phyloP scores from a whole-genome alignment of 495 filamentous ascomycete genomes.

The Parathielavia appendiculata region DNA sequence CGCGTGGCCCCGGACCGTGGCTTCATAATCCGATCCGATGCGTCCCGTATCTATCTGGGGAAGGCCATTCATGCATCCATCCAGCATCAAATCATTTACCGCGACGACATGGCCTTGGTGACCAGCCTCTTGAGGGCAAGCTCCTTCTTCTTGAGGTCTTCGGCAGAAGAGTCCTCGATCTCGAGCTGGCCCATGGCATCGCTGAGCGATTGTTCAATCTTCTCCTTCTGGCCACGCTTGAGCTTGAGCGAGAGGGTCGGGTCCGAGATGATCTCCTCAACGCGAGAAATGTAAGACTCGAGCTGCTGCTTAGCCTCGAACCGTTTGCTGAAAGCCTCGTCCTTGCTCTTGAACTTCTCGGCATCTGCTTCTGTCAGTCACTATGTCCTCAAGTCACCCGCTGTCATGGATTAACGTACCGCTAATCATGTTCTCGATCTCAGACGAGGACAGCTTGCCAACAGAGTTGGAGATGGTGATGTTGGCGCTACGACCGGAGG shows the following conservation, averaged over 20 bases:
- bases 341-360: conserved; percentile 96
- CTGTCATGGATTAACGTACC: conserved; percentile 47
- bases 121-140: conserved; percentile 94
- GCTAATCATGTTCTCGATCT: conserved; percentile 97
- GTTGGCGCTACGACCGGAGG: conserved; percentile 94
- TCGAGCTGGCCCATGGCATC: conserved; percentile 49
- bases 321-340: conserved; percentile 98
- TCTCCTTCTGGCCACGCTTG: conserved; percentile 98
- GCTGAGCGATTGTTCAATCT: conserved; percentile 83
- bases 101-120: conserved; percentile 92
- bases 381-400: conserved; percentile 16
- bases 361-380: conserved; percentile 55
- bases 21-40: conserved; percentile 28
- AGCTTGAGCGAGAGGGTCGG: conserved; percentile 93
- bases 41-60: conserved; percentile 31
- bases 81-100: conserved; percentile 50
- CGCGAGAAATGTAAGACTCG: conserved; percentile 97
- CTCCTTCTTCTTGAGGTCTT: conserved; percentile 99
- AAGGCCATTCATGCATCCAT: conserved; percentile 28
- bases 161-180: conserved; percentile 65
- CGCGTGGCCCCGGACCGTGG: conserved; percentile 16
- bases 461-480: conserved; percentile 99
- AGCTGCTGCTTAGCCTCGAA: conserved; percentile 98
- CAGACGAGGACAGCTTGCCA: conserved; percentile 88
- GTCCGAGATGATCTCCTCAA: conserved; percentile 97